phyloP scores from a whole-genome alignment of 2,329 filamentous ascomycete species.

The Microcyclospora pomicola region DNA sequence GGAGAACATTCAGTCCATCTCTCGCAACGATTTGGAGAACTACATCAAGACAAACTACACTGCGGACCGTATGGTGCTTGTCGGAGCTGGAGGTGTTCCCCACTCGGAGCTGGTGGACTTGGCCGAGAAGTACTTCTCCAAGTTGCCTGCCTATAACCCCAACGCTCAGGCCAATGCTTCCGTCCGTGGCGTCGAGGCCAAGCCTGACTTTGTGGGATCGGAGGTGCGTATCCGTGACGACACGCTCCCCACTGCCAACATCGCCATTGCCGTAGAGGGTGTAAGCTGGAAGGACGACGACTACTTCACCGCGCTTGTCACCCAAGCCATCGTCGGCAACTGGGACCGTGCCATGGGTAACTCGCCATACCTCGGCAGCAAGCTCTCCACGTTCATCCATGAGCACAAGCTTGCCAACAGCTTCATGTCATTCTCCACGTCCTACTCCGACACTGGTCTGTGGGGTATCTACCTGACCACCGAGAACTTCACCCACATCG shows the following conservation, averaged over 20 bases:
- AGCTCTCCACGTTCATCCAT: conserved; percentile 88
- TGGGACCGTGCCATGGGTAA: conserved; percentile 99
- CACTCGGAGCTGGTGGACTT: conserved; percentile 90
- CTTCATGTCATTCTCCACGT: conserved; percentile 99
- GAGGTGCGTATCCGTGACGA: conserved; percentile 94
- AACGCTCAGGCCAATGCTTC: conserved; percentile 58
- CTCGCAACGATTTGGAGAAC: conserved; percentile 74
- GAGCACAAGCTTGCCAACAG: conserved; percentile 94
- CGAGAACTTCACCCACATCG: conserved; percentile 72
- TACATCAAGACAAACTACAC: conserved; percentile 99
- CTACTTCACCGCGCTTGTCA: conserved; percentile 96
- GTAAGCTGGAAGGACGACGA: conserved; percentile 99
- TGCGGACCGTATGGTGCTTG: conserved; percentile 97
- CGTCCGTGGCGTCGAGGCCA: conserved; percentile 63
- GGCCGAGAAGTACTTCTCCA: conserved; percentile 87
- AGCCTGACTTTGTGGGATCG: conserved; percentile 91
- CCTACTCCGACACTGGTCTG: conserved; percentile 98
- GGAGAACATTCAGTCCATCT: conserved; percentile 96
- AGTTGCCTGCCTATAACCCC: conserved; percentile 61
- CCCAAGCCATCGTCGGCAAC: conserved; percentile 98
- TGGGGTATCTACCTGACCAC: conserved; percentile 99
- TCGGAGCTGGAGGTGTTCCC: conserved; percentile 84
- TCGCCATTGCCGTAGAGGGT: conserved; percentile 96
- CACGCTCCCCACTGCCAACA: conserved; percentile 89
- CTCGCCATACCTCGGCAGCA: conserved; percentile 93